Percentiles rank a stretch among this genome's conserved stretches.
Conservation (phyloP, 306 rosid genomes). For the Casuarina glauca region DNA sequence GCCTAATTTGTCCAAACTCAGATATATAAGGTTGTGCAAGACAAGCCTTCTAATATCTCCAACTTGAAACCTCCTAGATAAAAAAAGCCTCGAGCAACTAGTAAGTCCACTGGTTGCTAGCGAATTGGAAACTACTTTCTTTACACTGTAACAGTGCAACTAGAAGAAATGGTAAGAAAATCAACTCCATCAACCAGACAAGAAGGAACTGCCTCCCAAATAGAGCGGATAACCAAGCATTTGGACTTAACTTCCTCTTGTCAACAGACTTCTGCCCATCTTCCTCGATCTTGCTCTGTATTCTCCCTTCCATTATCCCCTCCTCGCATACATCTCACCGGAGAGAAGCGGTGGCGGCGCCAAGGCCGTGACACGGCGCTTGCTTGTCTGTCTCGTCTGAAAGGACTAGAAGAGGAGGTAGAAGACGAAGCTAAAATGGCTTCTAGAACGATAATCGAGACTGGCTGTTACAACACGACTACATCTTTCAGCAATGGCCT, state of each 20-base stretch:
- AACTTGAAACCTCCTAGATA: no score
- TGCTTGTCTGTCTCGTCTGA: background rate
- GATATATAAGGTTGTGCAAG: no score
- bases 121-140: no score
- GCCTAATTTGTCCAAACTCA: no score
- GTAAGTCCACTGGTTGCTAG: no score
- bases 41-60: no score
- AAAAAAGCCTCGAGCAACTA: no score
- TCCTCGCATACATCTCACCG: no score
- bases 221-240: background rate
- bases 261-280: background rate
- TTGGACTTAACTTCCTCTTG: background rate
- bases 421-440: background rate
- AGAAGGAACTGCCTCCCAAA: constrained; percentile 9
- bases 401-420: background rate
- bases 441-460: background rate
- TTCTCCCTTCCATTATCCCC: background rate
- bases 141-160: background rate
- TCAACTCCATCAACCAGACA: background rate
- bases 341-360: no score
- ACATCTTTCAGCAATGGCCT: constrained; percentile 1
- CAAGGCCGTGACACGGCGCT: no score
- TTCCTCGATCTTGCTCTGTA: background rate
- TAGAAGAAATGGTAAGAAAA: background rate
- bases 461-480: constrained; percentile 4